phyloP scores from a whole-genome alignment of 768 basidiomycete genomes.

The Gloeostereum incarnatum region DNA sequence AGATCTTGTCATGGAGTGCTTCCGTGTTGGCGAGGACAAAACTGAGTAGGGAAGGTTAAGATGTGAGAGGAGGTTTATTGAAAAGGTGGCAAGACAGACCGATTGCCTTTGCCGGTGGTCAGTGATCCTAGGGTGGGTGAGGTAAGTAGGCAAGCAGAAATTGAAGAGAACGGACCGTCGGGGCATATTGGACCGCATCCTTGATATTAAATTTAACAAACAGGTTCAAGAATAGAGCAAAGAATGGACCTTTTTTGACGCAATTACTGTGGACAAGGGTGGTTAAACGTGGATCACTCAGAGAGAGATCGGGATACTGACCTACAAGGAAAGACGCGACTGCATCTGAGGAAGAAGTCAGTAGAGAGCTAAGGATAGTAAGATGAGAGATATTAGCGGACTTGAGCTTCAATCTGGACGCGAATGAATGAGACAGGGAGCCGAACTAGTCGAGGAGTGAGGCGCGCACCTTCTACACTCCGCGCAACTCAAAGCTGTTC shows the following conservation, averaged over 20 bases:
- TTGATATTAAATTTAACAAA: conserved; percentile 16
- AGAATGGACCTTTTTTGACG: conserved; percentile 35
- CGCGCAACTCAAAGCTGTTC: conserved; percentile 52
- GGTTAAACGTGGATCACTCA: conserved; percentile 2
- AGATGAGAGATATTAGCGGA: conserved; percentile 11
- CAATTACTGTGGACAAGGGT: conserved; percentile 30
- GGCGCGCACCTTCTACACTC: conserved; percentile 54
- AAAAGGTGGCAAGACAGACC: conserved; percentile 25
- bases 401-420: conserved; percentile 64
- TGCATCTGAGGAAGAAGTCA: conserved; percentile 31
- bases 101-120: conserved; percentile 66
- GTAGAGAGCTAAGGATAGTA: neutral
- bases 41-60: conserved; percentile 20
- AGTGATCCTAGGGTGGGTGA: conserved; percentile 38
- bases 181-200: conserved; percentile 54
- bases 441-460: conserved; percentile 7
- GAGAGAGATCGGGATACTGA: conserved; percentile 15
- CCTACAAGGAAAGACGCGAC: conserved; percentile 61
- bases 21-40: conserved; percentile 69
- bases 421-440: conserved; percentile 9
- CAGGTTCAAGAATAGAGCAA: too few relatives aligned
- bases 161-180: conserved; percentile 29
- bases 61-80: neutral
- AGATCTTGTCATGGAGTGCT: conserved; percentile 60
- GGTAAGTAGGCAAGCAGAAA: conserved; percentile 9